Percentiles rank a stretch among this genome's conserved stretches.
These are phyloP conservation scores for Phycomyces nitens DNA, from an alignment of 192 early-diverging fungal genomes.

Conservation along the genomic window DNA sequence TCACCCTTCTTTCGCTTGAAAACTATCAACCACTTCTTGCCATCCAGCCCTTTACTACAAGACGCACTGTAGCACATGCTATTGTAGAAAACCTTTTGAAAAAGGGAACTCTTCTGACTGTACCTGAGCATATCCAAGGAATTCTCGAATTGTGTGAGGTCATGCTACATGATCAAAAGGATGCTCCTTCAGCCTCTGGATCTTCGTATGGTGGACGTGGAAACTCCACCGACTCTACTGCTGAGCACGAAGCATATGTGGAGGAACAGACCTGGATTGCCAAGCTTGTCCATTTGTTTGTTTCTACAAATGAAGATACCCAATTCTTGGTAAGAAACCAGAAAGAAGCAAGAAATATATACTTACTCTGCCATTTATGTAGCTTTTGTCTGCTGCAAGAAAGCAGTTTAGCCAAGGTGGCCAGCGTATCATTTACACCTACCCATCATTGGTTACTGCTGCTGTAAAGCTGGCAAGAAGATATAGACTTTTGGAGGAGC, in stretches of 20 bases:
- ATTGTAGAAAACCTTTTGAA: constrained; percentile 66
- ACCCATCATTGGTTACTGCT: constrained; percentile 78
- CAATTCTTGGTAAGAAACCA: constrained; percentile 77
- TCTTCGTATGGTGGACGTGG: constrained; percentile 21
- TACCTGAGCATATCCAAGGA: constrained; percentile 72
- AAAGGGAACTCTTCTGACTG: constrained; percentile 60
- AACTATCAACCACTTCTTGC: constrained; percentile 85
- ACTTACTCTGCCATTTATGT: constrained; percentile 5
- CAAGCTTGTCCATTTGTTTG: constrained; percentile 71
- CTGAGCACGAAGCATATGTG: constrained; percentile 81
- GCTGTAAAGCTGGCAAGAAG: constrained; percentile 59
- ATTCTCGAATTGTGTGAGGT: constrained; percentile 75
- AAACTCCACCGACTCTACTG: neutral
- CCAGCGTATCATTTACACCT: constrained; percentile 78
- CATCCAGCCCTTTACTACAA: constrained; percentile 77
- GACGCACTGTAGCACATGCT: constrained; percentile 76
- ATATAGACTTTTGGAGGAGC: constrained; percentile 41
- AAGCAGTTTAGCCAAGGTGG: constrained; percentile 87
- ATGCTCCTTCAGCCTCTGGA: constrained; percentile 41
- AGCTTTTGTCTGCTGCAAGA: constrained; percentile 74
- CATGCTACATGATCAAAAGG: constrained; percentile 74
- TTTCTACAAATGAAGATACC: constrained; percentile 65
- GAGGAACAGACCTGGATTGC: constrained; percentile 91
- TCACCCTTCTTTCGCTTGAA: constrained; percentile 58
- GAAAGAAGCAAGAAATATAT: neutral